Conservation (phyloP, 2,329 filamentous ascomycete species). For the Tympanopsis confertula region DNA sequence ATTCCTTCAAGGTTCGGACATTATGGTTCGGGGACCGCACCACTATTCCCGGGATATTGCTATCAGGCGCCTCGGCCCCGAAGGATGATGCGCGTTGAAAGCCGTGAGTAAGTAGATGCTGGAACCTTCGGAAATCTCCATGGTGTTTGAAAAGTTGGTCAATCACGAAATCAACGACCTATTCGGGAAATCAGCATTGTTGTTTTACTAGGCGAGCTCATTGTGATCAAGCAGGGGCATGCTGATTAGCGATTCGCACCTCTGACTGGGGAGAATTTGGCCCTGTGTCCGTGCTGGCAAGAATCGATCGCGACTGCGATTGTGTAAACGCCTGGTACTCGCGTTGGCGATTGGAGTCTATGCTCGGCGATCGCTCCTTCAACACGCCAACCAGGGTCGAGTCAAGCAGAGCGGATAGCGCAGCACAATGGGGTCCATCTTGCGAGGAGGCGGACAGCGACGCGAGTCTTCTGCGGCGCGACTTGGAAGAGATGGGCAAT, state of each 20-base stretch:
- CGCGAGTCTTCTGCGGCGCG: neutral
- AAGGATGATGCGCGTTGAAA: neutral
- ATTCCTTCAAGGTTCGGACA: neutral
- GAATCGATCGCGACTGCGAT: neutral
- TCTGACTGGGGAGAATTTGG: neutral
- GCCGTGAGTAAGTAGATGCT: neutral
- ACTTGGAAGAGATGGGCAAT: neutral
- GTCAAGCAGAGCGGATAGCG: constrained; percentile 37
- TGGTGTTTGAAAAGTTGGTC: neutral
- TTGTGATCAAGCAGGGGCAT: too few relatives aligned
- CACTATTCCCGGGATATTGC: neutral
- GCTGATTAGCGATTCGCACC: too few relatives aligned
- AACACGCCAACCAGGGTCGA: constrained; percentile 37
- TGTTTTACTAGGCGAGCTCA: too few relatives aligned
- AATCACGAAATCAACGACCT: constrained; percentile 32
- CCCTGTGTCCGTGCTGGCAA: neutral
- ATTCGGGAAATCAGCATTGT: constrained; percentile 1
- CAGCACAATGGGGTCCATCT: too few relatives aligned
- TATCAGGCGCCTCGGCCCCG: neutral
- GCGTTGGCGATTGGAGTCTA: neutral
- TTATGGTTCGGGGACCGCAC: neutral
- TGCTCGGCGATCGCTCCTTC: constrained; percentile 12
- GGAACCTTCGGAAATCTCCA: neutral
- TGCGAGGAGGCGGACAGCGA: too few relatives aligned
- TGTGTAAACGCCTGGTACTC: neutral